Evolutionary conservation across 352 stramenopile genomes (phyloP), one percentile per base, ranked within the genome.

Genomic region (Phytophthora meadii): DNA sequence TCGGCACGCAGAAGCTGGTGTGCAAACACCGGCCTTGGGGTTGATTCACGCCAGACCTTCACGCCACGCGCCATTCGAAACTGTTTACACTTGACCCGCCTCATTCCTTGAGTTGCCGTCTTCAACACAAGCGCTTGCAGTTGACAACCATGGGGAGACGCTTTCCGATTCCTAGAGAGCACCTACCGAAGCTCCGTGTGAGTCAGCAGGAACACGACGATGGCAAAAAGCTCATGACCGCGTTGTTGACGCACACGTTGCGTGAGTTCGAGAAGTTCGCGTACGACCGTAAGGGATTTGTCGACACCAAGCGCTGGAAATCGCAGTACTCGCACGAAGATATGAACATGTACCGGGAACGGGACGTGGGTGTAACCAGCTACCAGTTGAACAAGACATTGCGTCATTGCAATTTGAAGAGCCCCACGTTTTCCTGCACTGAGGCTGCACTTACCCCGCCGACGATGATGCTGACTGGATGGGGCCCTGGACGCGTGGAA

Each of bases 301-400:
- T 84, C n/a, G 76, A 88, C 62, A 34, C 50, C 14, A 69, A 66
- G 1, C 63, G 66, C 34, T 88, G 79, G 79, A 83, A 83, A 53
- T 24, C 58, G 5, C 54, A 72, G 44, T 60, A 62, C 8, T 72
- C 76, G 17, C 73, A 64, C 19, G 71, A 82, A 25, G 73, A 77
- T 25, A 68, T 88, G 44, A 71, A 59, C 45, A 64, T 85, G 34
- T 85, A 72, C 48, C 71, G 73, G n/a, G 72, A 85, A 51, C 73
- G 73, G 2, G 60, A 80, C 36, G 46, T 62, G 17, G 72, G 68
- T 30, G 51, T 52, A 37, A 77, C 65, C 9, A 69, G 68, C 53
- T 60, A 59, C 22, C 25, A 53, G 22, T 32, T 80, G 53, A 47
- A 39, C 28, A 64, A 55, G 45, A 62, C 46, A 14, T 46, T 79